These are phyloP conservation scores for Iris pallida DNA, from an alignment of 116 monocot species.

Conservation along the genomic window DNA sequence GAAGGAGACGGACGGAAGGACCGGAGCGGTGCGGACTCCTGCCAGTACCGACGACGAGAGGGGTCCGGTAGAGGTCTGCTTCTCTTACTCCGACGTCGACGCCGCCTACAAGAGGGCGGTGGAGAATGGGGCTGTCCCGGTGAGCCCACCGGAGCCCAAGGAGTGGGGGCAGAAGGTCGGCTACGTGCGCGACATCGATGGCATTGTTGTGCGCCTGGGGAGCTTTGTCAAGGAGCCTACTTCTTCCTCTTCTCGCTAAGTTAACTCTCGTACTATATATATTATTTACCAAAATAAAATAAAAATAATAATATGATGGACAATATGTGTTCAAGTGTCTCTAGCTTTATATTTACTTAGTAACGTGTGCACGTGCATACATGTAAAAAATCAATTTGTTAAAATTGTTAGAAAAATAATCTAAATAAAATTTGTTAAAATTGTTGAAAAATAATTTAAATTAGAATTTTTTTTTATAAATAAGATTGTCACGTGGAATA, in stretches of 20 bases:
- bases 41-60: constrained; percentile 24
- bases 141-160: constrained; percentile 62
- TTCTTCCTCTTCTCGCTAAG: not conserved
- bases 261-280: not conserved
- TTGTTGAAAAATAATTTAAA: no score
- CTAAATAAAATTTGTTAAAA: no score
- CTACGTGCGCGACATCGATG: constrained; percentile 75
- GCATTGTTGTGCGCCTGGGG: constrained; percentile 61
- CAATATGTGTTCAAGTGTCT: no score
- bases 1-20: constrained; percentile 61
- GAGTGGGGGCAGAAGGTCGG: constrained; percentile 90
- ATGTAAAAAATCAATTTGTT: no score
- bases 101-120: constrained; percentile 64
- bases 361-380: no score
- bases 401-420: no score
- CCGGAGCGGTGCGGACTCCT: constrained; percentile 38
- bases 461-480: no score
- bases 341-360: no score
- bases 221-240: constrained; percentile 39
- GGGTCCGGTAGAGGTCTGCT: constrained; percentile 70
- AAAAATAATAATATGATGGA: no score
- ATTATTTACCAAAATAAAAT: no score
- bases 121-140: constrained; percentile 62
- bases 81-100: constrained; percentile 65
- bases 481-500: no score